Percentiles rank a stretch among this genome's conserved stretches.
These are phyloP conservation scores for Aspergillus tanneri DNA, from an alignment of 2,329 filamentous ascomycete genomes.

Conservation along the genomic window DNA sequence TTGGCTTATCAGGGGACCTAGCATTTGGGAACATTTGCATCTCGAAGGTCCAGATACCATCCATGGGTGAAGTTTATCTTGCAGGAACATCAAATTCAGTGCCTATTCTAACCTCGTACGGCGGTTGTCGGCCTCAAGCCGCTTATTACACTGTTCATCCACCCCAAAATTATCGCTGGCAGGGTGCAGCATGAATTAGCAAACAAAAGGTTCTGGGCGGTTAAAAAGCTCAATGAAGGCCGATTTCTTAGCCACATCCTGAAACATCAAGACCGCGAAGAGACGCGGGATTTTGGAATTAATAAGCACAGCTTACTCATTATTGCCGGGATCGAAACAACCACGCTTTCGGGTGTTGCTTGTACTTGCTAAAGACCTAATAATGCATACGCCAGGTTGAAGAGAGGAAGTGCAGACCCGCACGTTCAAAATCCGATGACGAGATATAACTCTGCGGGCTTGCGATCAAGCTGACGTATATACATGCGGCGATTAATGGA, in stretches of 20 bases:
- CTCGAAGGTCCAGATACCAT: no score
- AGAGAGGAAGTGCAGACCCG: slow-evolving; percentile 42
- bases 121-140: background rate
- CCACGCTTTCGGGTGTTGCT: slow-evolving; percentile 45
- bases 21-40: no score
- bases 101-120: background rate
- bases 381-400: slow-evolving; percentile 29
- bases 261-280: slow-evolving; percentile 12
- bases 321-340: slow-evolving; percentile 46
- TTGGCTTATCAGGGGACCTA: no score
- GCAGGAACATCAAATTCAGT: no score
- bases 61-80: no score
- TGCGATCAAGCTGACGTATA: slow-evolving; percentile 33
- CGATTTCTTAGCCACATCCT: slow-evolving; percentile 22
- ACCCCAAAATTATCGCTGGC: no score
- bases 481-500: slow-evolving; percentile 42
- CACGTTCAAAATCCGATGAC: slow-evolving; percentile 15
- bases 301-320: slow-evolving; percentile 36
- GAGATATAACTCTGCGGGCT: slow-evolving; percentile 35
- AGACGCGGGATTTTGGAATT: slow-evolving; percentile 19
- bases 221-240: no score
- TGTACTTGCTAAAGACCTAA: slow-evolving; percentile 44
- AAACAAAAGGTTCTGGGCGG: no score
- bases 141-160: no score
- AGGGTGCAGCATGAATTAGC: no score